phyloP scores from a whole-genome alignment of 768 basidiomycete species.

The Trametes coccinea region DNA sequence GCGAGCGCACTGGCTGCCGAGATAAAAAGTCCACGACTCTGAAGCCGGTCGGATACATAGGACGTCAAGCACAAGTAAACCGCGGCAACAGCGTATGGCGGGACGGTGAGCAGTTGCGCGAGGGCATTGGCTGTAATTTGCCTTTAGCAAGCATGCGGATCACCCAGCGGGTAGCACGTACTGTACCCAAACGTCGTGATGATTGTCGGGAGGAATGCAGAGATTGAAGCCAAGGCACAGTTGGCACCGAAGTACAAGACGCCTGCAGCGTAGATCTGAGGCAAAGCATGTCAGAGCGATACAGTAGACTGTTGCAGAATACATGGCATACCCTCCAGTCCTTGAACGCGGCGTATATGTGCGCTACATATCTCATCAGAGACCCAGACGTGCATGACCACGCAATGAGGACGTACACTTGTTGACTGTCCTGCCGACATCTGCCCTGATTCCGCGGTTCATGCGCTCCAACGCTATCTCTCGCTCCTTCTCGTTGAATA shows the following conservation, averaged over 20 bases:
- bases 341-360: slow-evolving; percentile 59
- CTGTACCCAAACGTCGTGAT: slow-evolving; percentile 72
- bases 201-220: slow-evolving; percentile 83
- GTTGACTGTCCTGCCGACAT: slow-evolving; percentile 63
- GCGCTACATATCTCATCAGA: slow-evolving; percentile 40
- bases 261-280: slow-evolving; percentile 62
- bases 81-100: slow-evolving; percentile 72
- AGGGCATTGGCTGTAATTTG: slow-evolving; percentile 56
- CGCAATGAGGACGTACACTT: slow-evolving; percentile 43
- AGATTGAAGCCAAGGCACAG: slow-evolving; percentile 73
- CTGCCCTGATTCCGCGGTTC: slow-evolving; percentile 65
- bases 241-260: slow-evolving; percentile 80
- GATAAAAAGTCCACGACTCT: slow-evolving; percentile 56
- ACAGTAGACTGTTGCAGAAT: too few relatives aligned
- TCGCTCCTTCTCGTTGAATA: slow-evolving; percentile 52
- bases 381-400: not conserved
- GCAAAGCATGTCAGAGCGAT: not conserved
- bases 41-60: slow-evolving; percentile 63
- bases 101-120: slow-evolving; percentile 74
- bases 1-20: slow-evolving; percentile 44
- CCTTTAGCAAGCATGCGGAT: too few relatives aligned
- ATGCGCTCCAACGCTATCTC: slow-evolving; percentile 66
- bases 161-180: slow-evolving; percentile 56
- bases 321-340: slow-evolving; percentile 55
- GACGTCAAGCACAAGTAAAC: slow-evolving; percentile 56